These are phyloP conservation scores for Chalaropsis ovoidea DNA, from an alignment of 2,329 filamentous ascomycete genomes.

Conservation along the genomic window DNA sequence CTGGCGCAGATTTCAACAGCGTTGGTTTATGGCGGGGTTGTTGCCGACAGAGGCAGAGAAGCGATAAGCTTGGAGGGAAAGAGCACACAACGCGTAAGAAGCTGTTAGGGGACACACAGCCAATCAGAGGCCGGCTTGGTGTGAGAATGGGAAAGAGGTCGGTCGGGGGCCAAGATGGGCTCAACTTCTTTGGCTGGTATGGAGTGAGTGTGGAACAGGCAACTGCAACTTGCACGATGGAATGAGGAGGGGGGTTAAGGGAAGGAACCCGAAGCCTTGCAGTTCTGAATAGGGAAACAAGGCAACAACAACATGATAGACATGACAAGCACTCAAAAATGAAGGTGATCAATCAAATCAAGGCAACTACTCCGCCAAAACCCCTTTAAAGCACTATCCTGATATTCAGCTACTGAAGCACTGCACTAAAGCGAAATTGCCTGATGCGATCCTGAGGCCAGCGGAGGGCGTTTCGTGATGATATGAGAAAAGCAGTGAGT, in stretches of 20 bases:
- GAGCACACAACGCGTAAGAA: background rate
- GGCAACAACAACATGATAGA: background rate
- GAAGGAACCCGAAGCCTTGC: too few species aligned
- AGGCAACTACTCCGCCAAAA: background rate
- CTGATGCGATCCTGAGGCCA: background rate
- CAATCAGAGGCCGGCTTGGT: constrained; percentile 3
- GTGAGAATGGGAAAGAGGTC: background rate
- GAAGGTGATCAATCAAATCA: background rate
- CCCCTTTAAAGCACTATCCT: background rate
- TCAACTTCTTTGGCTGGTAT: background rate
- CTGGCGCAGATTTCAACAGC: background rate
- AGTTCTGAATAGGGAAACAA: background rate
- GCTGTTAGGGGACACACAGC: background rate
- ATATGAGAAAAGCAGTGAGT: background rate
- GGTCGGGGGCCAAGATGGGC: background rate
- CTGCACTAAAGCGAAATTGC: background rate
- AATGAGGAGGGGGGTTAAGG: background rate
- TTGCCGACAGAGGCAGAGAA: constrained; percentile 7
- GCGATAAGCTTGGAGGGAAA: constrained; percentile 1
- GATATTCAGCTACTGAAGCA: background rate
- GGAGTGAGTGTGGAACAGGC: background rate
- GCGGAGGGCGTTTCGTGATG: background rate
- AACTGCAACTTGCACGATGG: constrained; percentile 1
- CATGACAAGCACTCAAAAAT: background rate
- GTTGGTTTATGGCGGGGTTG: constrained; percentile 5